phyloP scores from a whole-genome alignment of 208 protist genomes.

The Acanthamoeba castellanii region DNA sequence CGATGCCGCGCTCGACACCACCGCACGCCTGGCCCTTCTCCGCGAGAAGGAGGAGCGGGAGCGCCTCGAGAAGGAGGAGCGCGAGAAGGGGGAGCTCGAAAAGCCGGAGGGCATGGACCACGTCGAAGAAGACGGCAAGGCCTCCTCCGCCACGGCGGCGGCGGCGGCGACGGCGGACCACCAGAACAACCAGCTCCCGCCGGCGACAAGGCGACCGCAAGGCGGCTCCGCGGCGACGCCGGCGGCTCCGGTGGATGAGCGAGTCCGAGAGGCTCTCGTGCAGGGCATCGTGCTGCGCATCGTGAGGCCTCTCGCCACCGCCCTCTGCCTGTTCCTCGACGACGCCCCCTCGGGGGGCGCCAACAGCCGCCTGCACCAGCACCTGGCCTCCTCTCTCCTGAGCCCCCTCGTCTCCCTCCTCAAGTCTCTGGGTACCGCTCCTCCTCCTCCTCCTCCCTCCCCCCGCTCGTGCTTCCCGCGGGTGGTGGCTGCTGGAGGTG shows the following conservation, averaged over 20 bases:
- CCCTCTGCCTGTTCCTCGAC: slow-evolving; percentile 21
- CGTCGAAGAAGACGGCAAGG: too few relatives aligned
- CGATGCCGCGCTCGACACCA: not conserved
- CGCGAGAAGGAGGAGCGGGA: too few relatives aligned
- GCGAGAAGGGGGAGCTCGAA: too few relatives aligned
- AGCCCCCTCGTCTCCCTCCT: not conserved
- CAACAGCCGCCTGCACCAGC: not conserved
- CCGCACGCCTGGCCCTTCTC: not conserved
- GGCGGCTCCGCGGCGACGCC: not conserved
- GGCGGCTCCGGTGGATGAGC: not conserved
- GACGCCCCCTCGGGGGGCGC: not conserved
- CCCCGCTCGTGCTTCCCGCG: too few relatives aligned
- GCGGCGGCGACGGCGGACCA: too few relatives aligned
- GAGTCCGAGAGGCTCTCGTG: not conserved
- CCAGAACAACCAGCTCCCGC: not conserved
- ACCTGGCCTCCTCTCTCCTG: not conserved
- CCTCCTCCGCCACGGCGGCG: too few relatives aligned
- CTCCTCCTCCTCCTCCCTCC: not conserved
- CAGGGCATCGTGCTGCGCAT: not conserved
- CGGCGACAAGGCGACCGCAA: not conserved
- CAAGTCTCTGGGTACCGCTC: not conserved
- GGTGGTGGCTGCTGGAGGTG: too few relatives aligned
- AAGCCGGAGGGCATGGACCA: too few relatives aligned
- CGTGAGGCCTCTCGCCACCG: not conserved
- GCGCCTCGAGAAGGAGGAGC: too few relatives aligned